Evolutionary conservation across 495 filamentous ascomycete genomes (phyloP).

Genomic region (Penicillium goetzii): DNA sequence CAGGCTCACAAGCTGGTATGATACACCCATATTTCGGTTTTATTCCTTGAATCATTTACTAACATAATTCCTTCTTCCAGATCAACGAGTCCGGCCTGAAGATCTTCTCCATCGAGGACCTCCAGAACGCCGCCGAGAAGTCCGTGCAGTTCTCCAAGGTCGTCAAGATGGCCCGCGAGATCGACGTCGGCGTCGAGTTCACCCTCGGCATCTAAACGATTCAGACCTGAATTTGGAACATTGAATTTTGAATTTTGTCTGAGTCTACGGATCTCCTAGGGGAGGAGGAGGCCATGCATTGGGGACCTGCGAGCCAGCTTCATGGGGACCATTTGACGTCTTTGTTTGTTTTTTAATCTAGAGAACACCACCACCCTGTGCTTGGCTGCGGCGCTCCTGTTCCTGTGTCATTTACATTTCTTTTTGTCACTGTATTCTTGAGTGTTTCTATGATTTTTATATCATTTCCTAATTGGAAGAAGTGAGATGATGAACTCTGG

Average conservation of each 20-base stretch:
- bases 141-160: conserved; percentile 98
- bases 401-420: conserved; percentile 41
- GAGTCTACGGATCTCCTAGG: conserved; percentile 10
- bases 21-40: not conserved
- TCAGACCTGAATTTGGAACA: not conserved
- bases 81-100: conserved; percentile 98
- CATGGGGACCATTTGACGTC: conserved; percentile 16
- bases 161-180: conserved; percentile 97
- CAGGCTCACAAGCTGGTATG: conserved; percentile 82
- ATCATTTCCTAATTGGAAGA: conserved; percentile 40
- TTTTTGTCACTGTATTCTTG: conserved; percentile 46
- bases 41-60: not conserved
- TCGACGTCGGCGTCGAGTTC: conserved; percentile 98
- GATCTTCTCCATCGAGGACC: conserved; percentile 99
- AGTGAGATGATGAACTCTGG: conserved; percentile 12
- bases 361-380: conserved; percentile 19
- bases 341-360: conserved; percentile 10
- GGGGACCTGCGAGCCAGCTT: conserved; percentile 16
- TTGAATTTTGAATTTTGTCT: not conserved
- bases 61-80: conserved; percentile 31
- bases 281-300: conserved; percentile 26
- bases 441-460: conserved; percentile 36
- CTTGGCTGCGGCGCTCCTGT: conserved; percentile 26
- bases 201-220: conserved; percentile 81
- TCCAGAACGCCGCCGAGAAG: conserved; percentile 97